Evolutionary conservation across 305 asterid genomes (phyloP).

Genomic region (Fraxinus baroniana): DNA sequence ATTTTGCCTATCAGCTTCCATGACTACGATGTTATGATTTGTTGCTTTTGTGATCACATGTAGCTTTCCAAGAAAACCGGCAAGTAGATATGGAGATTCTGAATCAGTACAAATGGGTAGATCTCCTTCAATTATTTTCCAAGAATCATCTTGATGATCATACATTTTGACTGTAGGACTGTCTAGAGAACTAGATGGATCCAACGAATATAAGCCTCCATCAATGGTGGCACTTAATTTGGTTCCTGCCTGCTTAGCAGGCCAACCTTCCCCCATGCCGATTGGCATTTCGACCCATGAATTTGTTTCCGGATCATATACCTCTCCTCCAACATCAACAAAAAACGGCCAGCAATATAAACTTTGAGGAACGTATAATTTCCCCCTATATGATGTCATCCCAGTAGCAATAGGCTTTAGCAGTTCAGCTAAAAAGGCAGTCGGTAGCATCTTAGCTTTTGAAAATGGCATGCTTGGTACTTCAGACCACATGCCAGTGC

Average conservation of each 20-base stretch:
- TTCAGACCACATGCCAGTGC: slow-evolving; percentile 62
- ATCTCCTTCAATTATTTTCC: slow-evolving; percentile 80
- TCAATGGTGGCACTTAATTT: slow-evolving; percentile 78
- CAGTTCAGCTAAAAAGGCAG: slow-evolving; percentile 78
- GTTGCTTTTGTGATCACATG: slow-evolving; percentile 74
- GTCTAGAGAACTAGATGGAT: slow-evolving; percentile 68
- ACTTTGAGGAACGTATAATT: slow-evolving; percentile 81
- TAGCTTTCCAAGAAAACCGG: slow-evolving; percentile 77
- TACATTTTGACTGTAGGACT: slow-evolving; percentile 78
- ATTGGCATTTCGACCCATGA: slow-evolving; percentile 79
- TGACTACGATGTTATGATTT: slow-evolving; percentile 53
- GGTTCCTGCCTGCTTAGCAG: slow-evolving; percentile 81
- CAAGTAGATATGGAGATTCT: slow-evolving; percentile 74
- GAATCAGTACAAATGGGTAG: slow-evolving; percentile 62
- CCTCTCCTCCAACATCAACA: slow-evolving; percentile 95
- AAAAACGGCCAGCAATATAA: slow-evolving; percentile 85
- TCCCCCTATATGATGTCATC: slow-evolving; percentile 73
- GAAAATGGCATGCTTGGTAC: slow-evolving; percentile 87
- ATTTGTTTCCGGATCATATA: slow-evolving; percentile 74
- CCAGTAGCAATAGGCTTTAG: slow-evolving; percentile 93
- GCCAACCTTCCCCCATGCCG: slow-evolving; percentile 98
- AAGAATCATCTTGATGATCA: slow-evolving; percentile 66
- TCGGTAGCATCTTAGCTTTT: slow-evolving; percentile 79
- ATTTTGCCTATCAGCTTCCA: slow-evolving; percentile 63
- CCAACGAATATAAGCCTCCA: slow-evolving; percentile 70